Conservation (phyloP, 2,329 filamentous ascomycete species). For the Pestalotiopsis sp. region DNA sequence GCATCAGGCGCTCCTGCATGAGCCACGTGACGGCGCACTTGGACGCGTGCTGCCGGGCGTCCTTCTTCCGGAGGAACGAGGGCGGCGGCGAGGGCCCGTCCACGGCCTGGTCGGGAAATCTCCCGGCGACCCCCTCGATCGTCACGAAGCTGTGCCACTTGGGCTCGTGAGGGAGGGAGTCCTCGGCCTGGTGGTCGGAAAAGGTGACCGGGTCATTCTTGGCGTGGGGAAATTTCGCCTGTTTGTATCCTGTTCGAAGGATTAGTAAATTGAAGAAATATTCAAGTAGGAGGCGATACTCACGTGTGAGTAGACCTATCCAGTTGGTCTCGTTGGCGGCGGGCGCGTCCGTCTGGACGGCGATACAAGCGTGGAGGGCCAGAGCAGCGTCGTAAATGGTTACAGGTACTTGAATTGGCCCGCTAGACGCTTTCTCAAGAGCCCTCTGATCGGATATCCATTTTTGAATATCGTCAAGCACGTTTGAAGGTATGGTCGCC, state of each 20-base stretch:
- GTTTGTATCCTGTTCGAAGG: conserved; percentile 19
- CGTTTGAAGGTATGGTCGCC: no score
- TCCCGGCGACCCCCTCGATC: conserved; percentile 25
- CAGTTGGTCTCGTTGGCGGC: conserved; percentile 35
- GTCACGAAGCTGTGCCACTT: conserved; percentile 29
- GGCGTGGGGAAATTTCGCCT: neutral
- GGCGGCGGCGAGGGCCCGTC: conserved; percentile 35
- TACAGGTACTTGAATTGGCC: no score
- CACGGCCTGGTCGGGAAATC: conserved; percentile 26
- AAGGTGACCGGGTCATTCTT: neutral
- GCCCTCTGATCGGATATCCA: no score
- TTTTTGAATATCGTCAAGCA: no score
- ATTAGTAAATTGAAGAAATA: neutral
- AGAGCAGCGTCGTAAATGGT: no score
- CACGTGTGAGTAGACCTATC: conserved; percentile 41
- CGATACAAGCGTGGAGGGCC: no score
- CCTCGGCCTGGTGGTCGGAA: conserved; percentile 24
- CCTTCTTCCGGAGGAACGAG: conserved; percentile 51
- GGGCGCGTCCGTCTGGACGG: neutral
- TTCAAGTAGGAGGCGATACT: conserved; percentile 11
- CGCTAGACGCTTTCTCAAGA: no score
- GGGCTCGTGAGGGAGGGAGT: conserved; percentile 9
- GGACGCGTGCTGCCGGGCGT: conserved; percentile 57
- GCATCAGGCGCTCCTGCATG: conserved; percentile 29
- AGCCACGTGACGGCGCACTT: conserved; percentile 49